phyloP scores from a whole-genome alignment of 78 protist genomes.

The Dictyostelium purpureum region DNA sequence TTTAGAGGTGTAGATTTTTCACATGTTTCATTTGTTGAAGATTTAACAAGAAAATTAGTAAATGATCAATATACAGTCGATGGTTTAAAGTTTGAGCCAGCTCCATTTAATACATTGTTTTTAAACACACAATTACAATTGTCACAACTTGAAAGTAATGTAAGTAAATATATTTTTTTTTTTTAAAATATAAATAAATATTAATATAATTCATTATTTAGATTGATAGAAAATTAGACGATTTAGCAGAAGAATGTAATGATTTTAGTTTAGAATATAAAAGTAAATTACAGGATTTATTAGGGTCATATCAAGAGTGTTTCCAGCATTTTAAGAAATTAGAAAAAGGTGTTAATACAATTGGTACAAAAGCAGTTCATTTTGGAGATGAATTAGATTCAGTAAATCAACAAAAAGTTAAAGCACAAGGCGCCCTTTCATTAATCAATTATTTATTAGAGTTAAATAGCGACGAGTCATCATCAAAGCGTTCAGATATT shows the following conservation, averaged over 20 bases:
- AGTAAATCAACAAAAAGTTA: constrained; percentile 51
- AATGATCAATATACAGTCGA: constrained; percentile 49
- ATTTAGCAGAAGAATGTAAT: constrained; percentile 52
- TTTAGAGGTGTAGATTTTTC: constrained; percentile 61
- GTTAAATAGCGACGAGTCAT: background rate
- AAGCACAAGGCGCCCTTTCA: constrained; percentile 67
- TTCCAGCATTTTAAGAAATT: constrained; percentile 57
- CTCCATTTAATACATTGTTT: constrained; percentile 56
- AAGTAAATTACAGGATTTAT: constrained; percentile 14
- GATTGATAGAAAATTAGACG: constrained; percentile 28
- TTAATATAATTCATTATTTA: background rate
- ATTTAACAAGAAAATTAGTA: constrained; percentile 41
- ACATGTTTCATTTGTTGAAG: constrained; percentile 38
- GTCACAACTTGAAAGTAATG: constrained; percentile 48
- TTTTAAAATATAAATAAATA: no score
- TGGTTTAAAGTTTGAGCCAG: constrained; percentile 59
- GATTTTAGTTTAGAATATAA: constrained; percentile 24
- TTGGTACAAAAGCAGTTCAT: constrained; percentile 70
- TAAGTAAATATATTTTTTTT: background rate
- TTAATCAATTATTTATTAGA: constrained; percentile 61
- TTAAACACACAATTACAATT: constrained; percentile 40
- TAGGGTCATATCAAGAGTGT: constrained; percentile 33
- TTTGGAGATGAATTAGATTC: constrained; percentile 73
- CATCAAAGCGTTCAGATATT: constrained; percentile 37
- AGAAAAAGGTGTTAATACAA: constrained; percentile 65